Evolutionary conservation across 106 monocot genomes (phyloP).

Genomic region (Amphibolis antarctica): DNA sequence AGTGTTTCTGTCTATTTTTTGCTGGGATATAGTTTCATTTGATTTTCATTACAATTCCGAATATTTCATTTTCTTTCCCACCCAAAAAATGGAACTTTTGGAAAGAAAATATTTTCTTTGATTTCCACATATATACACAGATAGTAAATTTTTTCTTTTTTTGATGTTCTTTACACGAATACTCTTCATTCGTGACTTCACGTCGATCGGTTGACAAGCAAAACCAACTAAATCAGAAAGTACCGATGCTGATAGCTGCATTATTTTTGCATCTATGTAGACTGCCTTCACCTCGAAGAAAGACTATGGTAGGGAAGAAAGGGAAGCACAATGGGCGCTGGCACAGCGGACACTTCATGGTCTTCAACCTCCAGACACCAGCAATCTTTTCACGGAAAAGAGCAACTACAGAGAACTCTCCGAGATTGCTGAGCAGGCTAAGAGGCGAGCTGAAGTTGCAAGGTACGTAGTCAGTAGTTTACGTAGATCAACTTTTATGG

Average conservation of each 20-base stretch:
- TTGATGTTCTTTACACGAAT: too few species aligned
- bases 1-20: too few species aligned
- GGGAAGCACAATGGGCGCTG: slow-evolving; percentile 72
- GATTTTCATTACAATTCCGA: too few species aligned
- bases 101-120: too few species aligned
- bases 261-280: slow-evolving; percentile 9
- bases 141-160: too few species aligned
- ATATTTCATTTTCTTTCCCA: too few species aligned
- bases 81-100: too few species aligned
- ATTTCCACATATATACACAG: too few species aligned
- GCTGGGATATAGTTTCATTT: too few species aligned
- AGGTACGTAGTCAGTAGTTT: slow-evolving; percentile 29
- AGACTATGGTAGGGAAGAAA: slow-evolving; percentile 61
- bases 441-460: slow-evolving; percentile 73
- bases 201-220: too few species aligned
- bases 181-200: too few species aligned
- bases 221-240: neutral
- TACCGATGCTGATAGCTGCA: neutral
- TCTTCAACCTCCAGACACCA: slow-evolving; percentile 42
- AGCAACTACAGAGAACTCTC: slow-evolving; percentile 85
- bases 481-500: neutral
- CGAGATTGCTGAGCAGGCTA: slow-evolving; percentile 92
- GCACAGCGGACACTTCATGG: slow-evolving; percentile 78
- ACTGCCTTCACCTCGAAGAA: slow-evolving; percentile 68
- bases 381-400: slow-evolving; percentile 58